Conservation (phyloP, 495 filamentous ascomycete species). For the Aspergillus carlsbadensis region DNA sequence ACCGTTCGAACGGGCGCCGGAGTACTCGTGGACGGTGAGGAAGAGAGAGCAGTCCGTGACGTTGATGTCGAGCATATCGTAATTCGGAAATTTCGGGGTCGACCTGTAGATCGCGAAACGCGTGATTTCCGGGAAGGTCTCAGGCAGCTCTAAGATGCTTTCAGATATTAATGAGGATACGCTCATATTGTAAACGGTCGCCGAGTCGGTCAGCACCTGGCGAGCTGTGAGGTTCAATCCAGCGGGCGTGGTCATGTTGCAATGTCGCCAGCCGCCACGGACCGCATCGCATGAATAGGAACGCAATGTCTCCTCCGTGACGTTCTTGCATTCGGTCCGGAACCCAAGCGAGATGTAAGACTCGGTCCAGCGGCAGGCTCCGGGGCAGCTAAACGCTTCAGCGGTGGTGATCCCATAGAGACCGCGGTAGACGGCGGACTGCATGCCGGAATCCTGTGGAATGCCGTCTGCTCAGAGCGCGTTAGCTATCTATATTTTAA, state of each 20-base stretch:
- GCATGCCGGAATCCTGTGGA: conserved; percentile 18
- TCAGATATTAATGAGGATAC: conserved; percentile 10
- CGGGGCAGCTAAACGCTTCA: conserved; percentile 17
- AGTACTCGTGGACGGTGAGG: conserved; percentile 17
- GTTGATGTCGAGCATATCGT: conserved; percentile 14
- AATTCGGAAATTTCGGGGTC: too few species aligned
- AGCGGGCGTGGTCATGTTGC: conserved; percentile 15
- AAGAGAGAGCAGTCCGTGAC: conserved; percentile 21
- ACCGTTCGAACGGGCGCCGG: conserved; percentile 11
- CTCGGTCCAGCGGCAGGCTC: conserved; percentile 13
- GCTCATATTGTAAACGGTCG: too few species aligned
- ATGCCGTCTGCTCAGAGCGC: too few species aligned
- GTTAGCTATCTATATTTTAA: too few species aligned
- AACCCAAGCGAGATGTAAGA: conserved; percentile 22
- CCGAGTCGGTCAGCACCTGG: background rate
- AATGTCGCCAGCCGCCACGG: too few species aligned
- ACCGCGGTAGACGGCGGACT: conserved; percentile 16
- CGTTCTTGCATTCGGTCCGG: conserved; percentile 15
- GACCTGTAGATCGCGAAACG: conserved; percentile 20
- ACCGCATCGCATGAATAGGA: too few species aligned
- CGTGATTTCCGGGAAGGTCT: conserved; percentile 17
- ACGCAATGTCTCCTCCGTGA: conserved; percentile 20
- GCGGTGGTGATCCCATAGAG: conserved; percentile 15
- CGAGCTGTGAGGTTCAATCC: conserved; percentile 1
- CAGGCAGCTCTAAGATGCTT: too few species aligned